Conservation (phyloP, 768 basidiomycete species). For the Tylopilus intermedius region DNA sequence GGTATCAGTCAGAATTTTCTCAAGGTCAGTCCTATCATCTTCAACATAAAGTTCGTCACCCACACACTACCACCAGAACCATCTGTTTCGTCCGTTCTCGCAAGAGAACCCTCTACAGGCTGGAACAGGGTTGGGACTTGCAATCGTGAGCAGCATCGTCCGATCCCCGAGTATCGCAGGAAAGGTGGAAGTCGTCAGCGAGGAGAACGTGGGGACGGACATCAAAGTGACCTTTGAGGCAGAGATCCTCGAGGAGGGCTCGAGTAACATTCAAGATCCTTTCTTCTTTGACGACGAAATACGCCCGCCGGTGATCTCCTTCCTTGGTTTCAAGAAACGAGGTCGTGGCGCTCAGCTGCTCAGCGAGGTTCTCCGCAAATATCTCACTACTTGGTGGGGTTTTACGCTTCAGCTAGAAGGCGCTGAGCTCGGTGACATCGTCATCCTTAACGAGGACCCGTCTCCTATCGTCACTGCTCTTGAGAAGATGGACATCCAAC, state of each 20-base stretch:
- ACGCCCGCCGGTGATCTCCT: conserved; percentile 50
- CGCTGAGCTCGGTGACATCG: conserved; percentile 57
- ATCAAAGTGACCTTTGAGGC: conserved; percentile 83
- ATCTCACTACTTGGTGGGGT: conserved; percentile 74
- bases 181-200: conserved; percentile 91
- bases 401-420: conserved; percentile 45
- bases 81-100: conserved; percentile 94
- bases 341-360: conserved; percentile 68
- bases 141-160: conserved; percentile 92
- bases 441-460: conserved; percentile 78
- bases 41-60: background rate
- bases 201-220: conserved; percentile 86
- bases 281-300: conserved; percentile 40
- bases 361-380: conserved; percentile 54
- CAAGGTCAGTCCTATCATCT: conserved; percentile 46
- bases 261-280: conserved; percentile 40
- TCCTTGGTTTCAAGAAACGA: conserved; percentile 65
- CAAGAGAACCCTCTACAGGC: conserved; percentile 94
- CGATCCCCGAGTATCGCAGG: conserved; percentile 81
- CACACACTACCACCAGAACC: conserved; percentile 49
- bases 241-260: conserved; percentile 45
- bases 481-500: conserved; percentile 47
- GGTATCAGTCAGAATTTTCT: conserved; percentile 92
- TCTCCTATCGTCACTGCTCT: conserved; percentile 54
- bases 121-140: conserved; percentile 89